Evolutionary conservation across 306 rosid species (phyloP), one percentile per base, ranked within the genome.

Genomic region (Myrica gale): DNA sequence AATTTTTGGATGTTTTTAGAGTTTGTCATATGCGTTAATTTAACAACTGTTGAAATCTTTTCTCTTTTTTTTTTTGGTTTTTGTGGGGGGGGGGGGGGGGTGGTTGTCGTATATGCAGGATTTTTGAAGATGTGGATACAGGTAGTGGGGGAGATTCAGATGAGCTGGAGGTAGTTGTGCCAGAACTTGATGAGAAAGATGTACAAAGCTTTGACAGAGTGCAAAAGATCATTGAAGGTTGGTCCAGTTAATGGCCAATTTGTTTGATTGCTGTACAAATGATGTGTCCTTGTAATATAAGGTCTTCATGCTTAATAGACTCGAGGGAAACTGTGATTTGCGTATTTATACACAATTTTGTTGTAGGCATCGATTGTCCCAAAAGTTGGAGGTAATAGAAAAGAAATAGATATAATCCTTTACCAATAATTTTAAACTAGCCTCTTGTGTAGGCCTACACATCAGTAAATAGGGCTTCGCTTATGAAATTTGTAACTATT

Each of bases 211-310:
- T 74, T 69, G 88, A 74, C 11, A 68, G 62, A 69, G 87, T 94
- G 65, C 86, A 79, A 44, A 84, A 69, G 19, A 74, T 75, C 50
- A 80, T 92, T 37, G 60, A 84, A 83, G 97, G 97, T 91, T 45
- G 41, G 72, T 73, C 57, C 9, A 19, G 7, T 9, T 54, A 8
- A 73, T 75, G 55, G 50, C 15, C 21, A 53, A 7, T 10, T 76
- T 46, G 9, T 15, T 55, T 57, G 21, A 45, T 5, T 54, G 43
- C n/a, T 41, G 68, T 61, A 12, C 44, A 32, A 8, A 10, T 61
- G 63, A 26, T 10, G 9, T 42, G 32, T 61, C 32, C 68, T 61
- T 12, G 68, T 26, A 61, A 11, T 61, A 0, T 12, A 11, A 11
- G 68, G 2, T 61, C 12, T 26, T 26, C 39, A 13, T 32, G 41